These are phyloP conservation scores for Leptodontidium sp. DNA, from an alignment of 2,329 filamentous ascomycete species.

Conservation along the genomic window DNA sequence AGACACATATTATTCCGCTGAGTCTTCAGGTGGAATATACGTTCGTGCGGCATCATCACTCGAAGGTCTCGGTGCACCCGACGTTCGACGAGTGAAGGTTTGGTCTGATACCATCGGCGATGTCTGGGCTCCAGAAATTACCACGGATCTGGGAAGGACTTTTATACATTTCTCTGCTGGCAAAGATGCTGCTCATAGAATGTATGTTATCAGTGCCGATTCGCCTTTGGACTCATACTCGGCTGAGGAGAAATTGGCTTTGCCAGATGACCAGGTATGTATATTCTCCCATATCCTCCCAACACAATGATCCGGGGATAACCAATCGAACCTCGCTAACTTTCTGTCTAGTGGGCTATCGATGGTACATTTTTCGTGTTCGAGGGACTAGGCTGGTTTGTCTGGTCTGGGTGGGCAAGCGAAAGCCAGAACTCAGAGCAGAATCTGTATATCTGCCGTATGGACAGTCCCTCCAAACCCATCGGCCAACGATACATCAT, in stretches of 20 bases:
- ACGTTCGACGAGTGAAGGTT: constrained; percentile 15
- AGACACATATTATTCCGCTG: constrained; percentile 15
- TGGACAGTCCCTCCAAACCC: constrained; percentile 12
- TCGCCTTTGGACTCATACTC: constrained; percentile 18
- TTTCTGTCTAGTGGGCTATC: not conserved
- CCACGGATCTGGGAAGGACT: constrained; percentile 14
- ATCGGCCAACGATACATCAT: constrained; percentile 11
- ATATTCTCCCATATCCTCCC: not conserved
- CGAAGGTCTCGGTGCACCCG: constrained; percentile 19
- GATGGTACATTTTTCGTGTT: constrained; percentile 14
- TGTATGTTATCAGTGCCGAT: constrained; percentile 21
- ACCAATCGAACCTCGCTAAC: not conserved
- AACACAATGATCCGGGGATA: too few species aligned
- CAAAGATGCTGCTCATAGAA: constrained; percentile 18
- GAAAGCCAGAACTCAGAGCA: constrained; percentile 12
- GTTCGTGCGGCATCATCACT: constrained; percentile 21
- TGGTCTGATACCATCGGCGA: constrained; percentile 7
- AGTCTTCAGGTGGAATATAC: constrained; percentile 19
- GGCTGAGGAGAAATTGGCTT: constrained; percentile 7
- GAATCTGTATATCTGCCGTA: constrained; percentile 12
- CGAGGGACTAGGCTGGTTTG: constrained; percentile 5
- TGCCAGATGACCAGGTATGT: constrained; percentile 13
- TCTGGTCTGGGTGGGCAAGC: constrained; percentile 13
- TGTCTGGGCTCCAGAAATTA: constrained; percentile 19
- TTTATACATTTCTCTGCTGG: constrained; percentile 20